Conservation (phyloP, 495 filamentous ascomycete species). For the Recurvomyces mirabilis region DNA sequence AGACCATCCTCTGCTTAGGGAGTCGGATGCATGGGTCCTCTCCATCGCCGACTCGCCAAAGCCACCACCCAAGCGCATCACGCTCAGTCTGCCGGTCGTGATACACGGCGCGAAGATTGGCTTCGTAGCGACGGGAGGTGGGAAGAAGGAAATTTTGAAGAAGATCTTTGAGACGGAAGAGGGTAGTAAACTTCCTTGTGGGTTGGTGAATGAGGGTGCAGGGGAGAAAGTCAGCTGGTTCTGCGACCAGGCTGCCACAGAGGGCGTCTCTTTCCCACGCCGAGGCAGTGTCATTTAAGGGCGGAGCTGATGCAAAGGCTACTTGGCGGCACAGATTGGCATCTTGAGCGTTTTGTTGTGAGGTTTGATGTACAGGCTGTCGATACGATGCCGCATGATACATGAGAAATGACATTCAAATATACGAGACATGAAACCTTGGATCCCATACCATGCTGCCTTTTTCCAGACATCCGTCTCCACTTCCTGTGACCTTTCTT, state of each 20-base stretch:
- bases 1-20: slow-evolving; percentile 72
- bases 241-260: slow-evolving; percentile 68
- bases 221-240: slow-evolving; percentile 92
- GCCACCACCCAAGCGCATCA: slow-evolving; percentile 82
- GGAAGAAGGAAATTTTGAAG: slow-evolving; percentile 85
- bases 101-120: slow-evolving; percentile 72
- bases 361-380: neutral
- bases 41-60: slow-evolving; percentile 88
- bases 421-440: too few relatives aligned
- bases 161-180: slow-evolving; percentile 76
- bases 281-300: slow-evolving; percentile 37
- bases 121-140: slow-evolving; percentile 79
- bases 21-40: slow-evolving; percentile 84
- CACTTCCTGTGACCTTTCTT: too few relatives aligned
- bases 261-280: slow-evolving; percentile 71
- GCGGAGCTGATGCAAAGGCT: neutral
- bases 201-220: slow-evolving; percentile 70
- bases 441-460: too few relatives aligned
- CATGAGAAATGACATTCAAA: neutral
- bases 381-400: neutral
- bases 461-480: too few relatives aligned
- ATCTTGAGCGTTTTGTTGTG: neutral
- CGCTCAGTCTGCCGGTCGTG: slow-evolving; percentile 80
- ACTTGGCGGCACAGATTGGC: neutral
- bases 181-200: slow-evolving; percentile 65